These are phyloP conservation scores for Diospyros kaki DNA, from an alignment of 148 eudicot genomes.

Conservation along the genomic window DNA sequence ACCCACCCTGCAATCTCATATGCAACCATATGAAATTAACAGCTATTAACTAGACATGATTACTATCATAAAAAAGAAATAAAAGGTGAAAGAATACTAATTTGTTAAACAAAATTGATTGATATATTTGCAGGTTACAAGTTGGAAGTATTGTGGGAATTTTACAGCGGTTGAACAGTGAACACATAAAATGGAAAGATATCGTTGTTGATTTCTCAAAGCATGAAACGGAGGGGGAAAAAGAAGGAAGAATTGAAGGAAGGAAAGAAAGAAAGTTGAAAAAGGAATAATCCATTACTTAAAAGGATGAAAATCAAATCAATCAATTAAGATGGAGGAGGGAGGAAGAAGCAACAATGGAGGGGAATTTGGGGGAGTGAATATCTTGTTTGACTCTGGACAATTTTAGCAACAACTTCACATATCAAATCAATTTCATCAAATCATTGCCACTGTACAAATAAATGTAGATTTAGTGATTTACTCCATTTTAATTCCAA, in stretches of 20 bases:
- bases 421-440: background rate
- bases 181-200: background rate
- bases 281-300: background rate
- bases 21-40: too few relatives aligned
- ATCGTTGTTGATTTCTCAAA: background rate
- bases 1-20: too few relatives aligned
- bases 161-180: background rate
- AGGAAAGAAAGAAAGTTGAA: background rate
- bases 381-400: background rate
- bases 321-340: background rate
- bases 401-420: background rate
- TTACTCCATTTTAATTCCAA: background rate
- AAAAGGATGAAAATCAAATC: conserved; percentile 1
- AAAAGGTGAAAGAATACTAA: too few relatives aligned
- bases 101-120: too few relatives aligned
- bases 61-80: too few relatives aligned
- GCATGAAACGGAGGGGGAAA: background rate
- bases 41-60: too few relatives aligned
- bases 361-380: conserved; percentile 4
- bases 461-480: background rate
- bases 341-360: too few relatives aligned
- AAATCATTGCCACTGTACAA: background rate
- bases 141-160: too few relatives aligned
- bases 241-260: too few relatives aligned
- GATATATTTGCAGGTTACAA: too few relatives aligned